phyloP scores from a whole-genome alignment of 2,329 filamentous ascomycete genomes.

The Celoporthe dispersa region DNA sequence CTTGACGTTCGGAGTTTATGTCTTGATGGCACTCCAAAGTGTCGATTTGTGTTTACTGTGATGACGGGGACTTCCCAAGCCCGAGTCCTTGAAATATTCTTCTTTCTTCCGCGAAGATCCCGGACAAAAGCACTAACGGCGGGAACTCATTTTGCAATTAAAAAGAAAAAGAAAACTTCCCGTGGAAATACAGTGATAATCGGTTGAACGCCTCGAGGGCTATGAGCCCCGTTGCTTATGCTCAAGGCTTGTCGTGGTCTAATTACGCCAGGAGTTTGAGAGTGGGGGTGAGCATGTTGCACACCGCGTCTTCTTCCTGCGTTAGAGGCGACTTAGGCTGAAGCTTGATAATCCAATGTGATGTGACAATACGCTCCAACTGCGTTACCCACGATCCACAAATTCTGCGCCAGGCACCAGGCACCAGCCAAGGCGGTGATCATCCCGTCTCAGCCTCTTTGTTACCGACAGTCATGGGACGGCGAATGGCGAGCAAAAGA shows the following conservation, averaged over 20 bases:
- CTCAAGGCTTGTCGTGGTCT: background rate
- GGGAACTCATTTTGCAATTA: background rate
- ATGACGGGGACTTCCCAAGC: background rate
- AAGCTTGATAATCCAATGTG: background rate
- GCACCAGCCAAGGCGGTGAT: background rate
- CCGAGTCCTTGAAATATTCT: background rate
- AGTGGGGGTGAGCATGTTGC: background rate
- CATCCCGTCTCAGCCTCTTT: constrained; percentile 12
- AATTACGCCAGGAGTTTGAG: background rate
- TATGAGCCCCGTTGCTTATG: background rate
- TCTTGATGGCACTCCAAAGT: background rate
- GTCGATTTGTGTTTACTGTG: background rate
- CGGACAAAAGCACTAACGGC: background rate
- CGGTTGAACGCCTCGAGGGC: background rate
- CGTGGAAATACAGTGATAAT: background rate
- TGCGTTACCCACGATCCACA: constrained; percentile 7
- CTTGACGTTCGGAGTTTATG: background rate
- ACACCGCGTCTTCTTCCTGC: background rate
- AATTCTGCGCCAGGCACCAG: background rate
- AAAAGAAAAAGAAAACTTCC: background rate
- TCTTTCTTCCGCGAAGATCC: background rate
- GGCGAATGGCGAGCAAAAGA: background rate
- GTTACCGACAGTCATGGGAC: background rate
- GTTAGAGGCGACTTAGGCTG: background rate
- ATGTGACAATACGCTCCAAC: background rate